These are phyloP conservation scores for Cladophialophora chaetospira DNA, from an alignment of 2,329 filamentous ascomycete species.

Conservation along the genomic window DNA sequence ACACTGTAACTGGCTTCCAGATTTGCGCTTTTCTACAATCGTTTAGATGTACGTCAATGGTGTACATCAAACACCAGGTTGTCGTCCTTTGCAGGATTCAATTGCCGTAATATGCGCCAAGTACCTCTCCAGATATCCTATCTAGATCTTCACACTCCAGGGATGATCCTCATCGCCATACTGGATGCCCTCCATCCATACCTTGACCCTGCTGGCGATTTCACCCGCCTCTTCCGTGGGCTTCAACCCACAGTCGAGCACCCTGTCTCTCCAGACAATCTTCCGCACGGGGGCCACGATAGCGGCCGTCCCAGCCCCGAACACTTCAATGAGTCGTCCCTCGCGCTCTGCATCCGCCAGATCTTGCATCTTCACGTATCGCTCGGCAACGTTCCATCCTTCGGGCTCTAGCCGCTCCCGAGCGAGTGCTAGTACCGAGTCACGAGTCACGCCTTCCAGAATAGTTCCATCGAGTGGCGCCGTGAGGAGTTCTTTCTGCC, in stretches of 20 bases:
- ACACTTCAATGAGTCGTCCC: constrained; percentile 86
- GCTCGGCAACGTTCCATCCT: constrained; percentile 86
- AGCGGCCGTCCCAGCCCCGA: constrained; percentile 90
- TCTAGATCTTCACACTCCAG: constrained; percentile 64
- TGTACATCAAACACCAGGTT: no score
- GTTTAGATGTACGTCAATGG: no score
- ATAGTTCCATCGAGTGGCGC: constrained; percentile 96
- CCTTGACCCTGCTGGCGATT: constrained; percentile 83
- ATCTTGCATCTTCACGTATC: constrained; percentile 90
- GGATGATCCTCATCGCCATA: constrained; percentile 90
- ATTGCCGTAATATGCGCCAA: no score
- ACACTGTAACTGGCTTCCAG: no score
- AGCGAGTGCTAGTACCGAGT: constrained; percentile 85
- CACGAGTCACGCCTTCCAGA: constrained; percentile 88
- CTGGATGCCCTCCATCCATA: constrained; percentile 94
- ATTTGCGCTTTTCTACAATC: no score
- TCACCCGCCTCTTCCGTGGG: constrained; percentile 84
- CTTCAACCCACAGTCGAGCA: constrained; percentile 80
- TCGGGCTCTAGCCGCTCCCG: constrained; percentile 78
- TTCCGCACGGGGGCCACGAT: constrained; percentile 87
- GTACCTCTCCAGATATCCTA: background rate
- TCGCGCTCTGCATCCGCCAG: constrained; percentile 78
- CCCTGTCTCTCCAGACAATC: constrained; percentile 83
- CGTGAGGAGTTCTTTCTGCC: constrained; percentile 90
- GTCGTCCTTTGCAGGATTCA: no score